Evolutionary conservation across 805 yeast genomes (phyloP), one percentile per base, ranked within the genome.

Genomic region (Candida nanaspora): DNA sequence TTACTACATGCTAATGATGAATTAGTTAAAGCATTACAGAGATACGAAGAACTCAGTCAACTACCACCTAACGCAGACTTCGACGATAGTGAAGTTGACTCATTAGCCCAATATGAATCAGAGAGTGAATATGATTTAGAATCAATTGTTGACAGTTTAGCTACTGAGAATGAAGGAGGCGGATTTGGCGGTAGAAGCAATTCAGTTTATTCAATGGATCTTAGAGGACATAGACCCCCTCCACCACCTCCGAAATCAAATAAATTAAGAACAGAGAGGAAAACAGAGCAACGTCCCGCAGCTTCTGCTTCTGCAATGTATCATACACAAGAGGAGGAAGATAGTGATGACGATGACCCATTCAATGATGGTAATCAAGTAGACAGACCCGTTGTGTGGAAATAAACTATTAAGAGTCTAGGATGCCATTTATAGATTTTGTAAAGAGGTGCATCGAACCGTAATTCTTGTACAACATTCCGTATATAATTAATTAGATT

Each of bases 1-100:
- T 70, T 93, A 46, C 77, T 93, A 43, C 82, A 78, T 50, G 94
- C 96, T 35, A 93, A 93, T 57, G 98, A 93, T 52, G 89, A 86
- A 57, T 71, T 93, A 45, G 94, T 93, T 6, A 66, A 66, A 4
- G 82, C 88, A 0, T 70, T 93, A 51, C 76, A 78, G 50, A 62
- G 68, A 40, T 89, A 78, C 57, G 95, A 89, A 43, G 70, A 72
- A 37, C 59, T 66, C 65, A 59, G 79, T 49, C 46, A n/a, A n/a
- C n/a, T n/a, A n/a, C n/a, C 66, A 44, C 61, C 76, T 49, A 40
- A 68, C 11, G 72, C 64, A 25, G 66, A 62, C 36, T 63, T 66
- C 35, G 66, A 63, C 20, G 59, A 57, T 1, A 65, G 63, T 41
- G 58, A 63, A 23, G 60, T 58, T 7, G 71, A 65, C 43, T 70